phyloP scores from a whole-genome alignment of 139 green algal species.

The Deuterostichococcus epilithicus region DNA sequence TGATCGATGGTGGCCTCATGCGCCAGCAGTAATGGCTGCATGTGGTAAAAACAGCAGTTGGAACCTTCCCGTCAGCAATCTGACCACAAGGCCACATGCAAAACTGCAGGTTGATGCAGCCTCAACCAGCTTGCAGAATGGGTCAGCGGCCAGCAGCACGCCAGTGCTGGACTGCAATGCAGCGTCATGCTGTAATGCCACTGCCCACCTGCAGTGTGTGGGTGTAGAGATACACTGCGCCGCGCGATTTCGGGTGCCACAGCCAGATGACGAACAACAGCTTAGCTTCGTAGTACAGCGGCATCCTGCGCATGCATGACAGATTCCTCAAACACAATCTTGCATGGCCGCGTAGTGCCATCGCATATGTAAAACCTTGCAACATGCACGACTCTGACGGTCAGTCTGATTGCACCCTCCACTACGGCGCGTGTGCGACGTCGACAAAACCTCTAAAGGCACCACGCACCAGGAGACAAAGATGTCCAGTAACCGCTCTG shows the following conservation, averaged over 20 bases:
- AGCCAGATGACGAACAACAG: slow-evolving; percentile 51
- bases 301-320: slow-evolving; percentile 37
- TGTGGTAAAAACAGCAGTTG: too few relatives aligned
- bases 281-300: slow-evolving; percentile 55
- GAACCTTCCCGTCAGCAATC: too few relatives aligned
- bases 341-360: too few relatives aligned
- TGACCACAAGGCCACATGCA: not conserved
- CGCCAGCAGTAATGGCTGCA: slow-evolving; percentile 5
- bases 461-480: not conserved
- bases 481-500: slow-evolving; percentile 15
- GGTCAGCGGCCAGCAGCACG: too few relatives aligned
- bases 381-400: too few relatives aligned
- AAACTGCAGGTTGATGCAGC: not conserved
- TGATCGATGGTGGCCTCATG: slow-evolving; percentile 4
- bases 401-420: too few relatives aligned
- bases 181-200: not conserved
- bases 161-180: not conserved
- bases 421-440: too few relatives aligned
- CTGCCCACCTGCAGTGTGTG: slow-evolving; percentile 11
- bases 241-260: slow-evolving; percentile 39
- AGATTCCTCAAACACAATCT: too few relatives aligned
- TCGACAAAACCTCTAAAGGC: too few relatives aligned
- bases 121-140: not conserved
- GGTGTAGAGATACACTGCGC: slow-evolving; percentile 31
- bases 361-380: too few relatives aligned